phyloP scores from a whole-genome alignment of 1,284 basidiomycete species.

The Microbotryum silenes-acaulis region DNA sequence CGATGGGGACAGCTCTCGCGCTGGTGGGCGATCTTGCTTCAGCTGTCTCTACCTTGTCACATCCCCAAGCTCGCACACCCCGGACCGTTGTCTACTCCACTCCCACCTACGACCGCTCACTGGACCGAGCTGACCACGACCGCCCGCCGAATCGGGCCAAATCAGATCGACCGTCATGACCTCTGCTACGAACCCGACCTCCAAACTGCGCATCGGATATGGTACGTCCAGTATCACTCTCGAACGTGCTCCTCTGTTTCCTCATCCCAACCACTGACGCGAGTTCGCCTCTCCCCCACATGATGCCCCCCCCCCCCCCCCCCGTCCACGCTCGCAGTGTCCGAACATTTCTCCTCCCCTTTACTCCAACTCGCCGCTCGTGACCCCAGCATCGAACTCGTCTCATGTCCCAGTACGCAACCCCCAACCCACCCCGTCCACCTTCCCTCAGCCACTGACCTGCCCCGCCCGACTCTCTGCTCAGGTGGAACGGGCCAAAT shows the following conservation, averaged over 20 bases:
- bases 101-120: too few species aligned
- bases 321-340: slow-evolving; percentile 45
- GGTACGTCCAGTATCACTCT: neutral
- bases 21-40: too few species aligned
- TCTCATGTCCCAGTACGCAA: slow-evolving; percentile 74
- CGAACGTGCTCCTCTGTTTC: neutral
- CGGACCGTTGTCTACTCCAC: too few species aligned
- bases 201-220: slow-evolving; percentile 22
- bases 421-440: too few species aligned
- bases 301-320: neutral
- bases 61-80: too few species aligned
- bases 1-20: too few species aligned
- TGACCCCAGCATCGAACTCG: slow-evolving; percentile 55
- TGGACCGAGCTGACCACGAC: too few species aligned
- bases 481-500: slow-evolving; percentile 83
- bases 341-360: slow-evolving; percentile 86
- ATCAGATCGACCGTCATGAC: neutral
- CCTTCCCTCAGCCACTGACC: neutral
- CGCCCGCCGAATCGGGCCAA: neutral
- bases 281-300: neutral
- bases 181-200: neutral
- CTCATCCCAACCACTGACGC: neutral
- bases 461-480: neutral
- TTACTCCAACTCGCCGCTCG: slow-evolving; percentile 61
- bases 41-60: too few species aligned